phyloP scores from a whole-genome alignment of 768 basidiomycete species.

The Fomitopsis pulvina region DNA sequence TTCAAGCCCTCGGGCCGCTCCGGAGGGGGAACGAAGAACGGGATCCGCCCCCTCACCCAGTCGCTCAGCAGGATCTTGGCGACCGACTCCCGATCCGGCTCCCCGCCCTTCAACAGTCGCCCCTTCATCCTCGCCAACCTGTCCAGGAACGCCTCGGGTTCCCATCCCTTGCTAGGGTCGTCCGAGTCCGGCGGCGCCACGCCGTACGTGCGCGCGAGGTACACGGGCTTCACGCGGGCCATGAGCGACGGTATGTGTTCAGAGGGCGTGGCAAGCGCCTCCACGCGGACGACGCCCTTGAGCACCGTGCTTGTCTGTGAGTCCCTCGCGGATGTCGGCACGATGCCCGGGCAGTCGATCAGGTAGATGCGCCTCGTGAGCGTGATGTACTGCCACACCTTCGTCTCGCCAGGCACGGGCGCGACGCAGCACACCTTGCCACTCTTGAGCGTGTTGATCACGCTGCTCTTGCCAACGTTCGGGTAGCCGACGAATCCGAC shows the following conservation, averaged over 20 bases:
- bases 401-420: conserved; percentile 97
- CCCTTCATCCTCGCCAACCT: conserved; percentile 87
- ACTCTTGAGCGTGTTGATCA: conserved; percentile 98
- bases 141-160: conserved; percentile 75
- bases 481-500: conserved; percentile 98
- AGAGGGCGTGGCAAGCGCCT: conserved; percentile 87
- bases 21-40: conserved; percentile 92
- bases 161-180: conserved; percentile 50
- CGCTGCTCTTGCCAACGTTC: conserved; percentile 94
- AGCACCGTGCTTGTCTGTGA: conserved; percentile 87
- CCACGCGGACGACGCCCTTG: conserved; percentile 95
- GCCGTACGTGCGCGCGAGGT: conserved; percentile 81
- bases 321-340: conserved; percentile 89
- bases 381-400: conserved; percentile 99
- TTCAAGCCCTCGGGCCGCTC: conserved; percentile 72
- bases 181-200: conserved; percentile 56
- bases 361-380: conserved; percentile 94
- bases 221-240: conserved; percentile 86
- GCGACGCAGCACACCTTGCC: conserved; percentile 96
- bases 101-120: conserved; percentile 87
- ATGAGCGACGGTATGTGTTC: conserved; percentile 89
- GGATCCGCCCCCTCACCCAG: conserved; percentile 96
- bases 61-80: conserved; percentile 94
- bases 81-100: conserved; percentile 87
- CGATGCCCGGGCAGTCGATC: conserved; percentile 98